Conservation (phyloP, 331 rosid species). For the Rhamnella rubrinervis region DNA sequence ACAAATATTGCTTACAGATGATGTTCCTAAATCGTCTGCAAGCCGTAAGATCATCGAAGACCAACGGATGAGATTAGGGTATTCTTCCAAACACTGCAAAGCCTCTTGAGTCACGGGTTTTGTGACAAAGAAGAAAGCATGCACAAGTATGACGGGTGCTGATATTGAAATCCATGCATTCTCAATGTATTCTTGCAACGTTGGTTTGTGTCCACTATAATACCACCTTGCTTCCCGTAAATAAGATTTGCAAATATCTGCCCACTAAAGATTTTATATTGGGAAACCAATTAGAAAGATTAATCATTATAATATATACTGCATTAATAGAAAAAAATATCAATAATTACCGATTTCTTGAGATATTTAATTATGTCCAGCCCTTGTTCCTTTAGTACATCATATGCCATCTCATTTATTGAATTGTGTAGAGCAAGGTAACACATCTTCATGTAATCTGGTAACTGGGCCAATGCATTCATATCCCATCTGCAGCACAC, state of each 20-base stretch:
- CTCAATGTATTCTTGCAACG: constrained; percentile 14
- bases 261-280: constrained; percentile 16
- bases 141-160: background rate
- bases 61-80: background rate
- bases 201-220: constrained; percentile 21
- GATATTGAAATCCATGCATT: constrained; percentile 30
- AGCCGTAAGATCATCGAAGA: background rate
- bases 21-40: background rate
- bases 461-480: constrained; percentile 8
- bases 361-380: background rate
- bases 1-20: background rate
- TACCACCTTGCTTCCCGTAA: constrained; percentile 34
- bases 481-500: constrained; percentile 15
- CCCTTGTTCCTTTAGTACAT: constrained; percentile 10
- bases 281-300: no score
- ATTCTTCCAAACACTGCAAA: background rate
- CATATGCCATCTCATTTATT: constrained; percentile 13
- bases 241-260: constrained; percentile 11
- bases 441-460: constrained; percentile 28
- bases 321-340: no score
- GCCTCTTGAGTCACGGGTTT: constrained; percentile 8
- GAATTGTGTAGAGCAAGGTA: constrained; percentile 11
- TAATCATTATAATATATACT: no score
- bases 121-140: constrained; percentile 11
- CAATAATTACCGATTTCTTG: constrained; percentile 18